A percentile compares a stretch with the other conserved stretches of the same genome.
These are phyloP conservation scores for Suillus sp. DNA, from an alignment of 768 basidiomycete species.

Conservation along the genomic window DNA sequence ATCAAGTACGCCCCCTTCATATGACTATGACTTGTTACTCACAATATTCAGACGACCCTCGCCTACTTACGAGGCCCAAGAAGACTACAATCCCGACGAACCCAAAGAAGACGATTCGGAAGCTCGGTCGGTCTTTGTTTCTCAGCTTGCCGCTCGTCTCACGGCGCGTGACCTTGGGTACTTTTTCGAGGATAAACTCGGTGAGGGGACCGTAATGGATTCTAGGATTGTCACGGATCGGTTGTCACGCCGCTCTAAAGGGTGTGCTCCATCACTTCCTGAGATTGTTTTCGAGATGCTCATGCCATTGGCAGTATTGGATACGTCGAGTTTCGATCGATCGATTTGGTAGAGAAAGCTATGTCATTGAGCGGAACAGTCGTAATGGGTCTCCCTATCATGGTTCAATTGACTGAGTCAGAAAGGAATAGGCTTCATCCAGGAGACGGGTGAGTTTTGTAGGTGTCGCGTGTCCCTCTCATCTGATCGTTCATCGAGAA, in stretches of 20 bases:
- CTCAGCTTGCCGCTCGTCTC: slow-evolving; percentile 94
- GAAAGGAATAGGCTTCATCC: slow-evolving; percentile 90
- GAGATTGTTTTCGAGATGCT: slow-evolving; percentile 3
- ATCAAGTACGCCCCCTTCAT: slow-evolving; percentile 42
- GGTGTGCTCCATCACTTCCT: slow-evolving; percentile 52
- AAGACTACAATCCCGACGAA: slow-evolving; percentile 81
- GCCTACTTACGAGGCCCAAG: slow-evolving; percentile 70
- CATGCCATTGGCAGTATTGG: slow-evolving; percentile 67
- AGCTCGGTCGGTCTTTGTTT: slow-evolving; percentile 97
- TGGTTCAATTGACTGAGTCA: slow-evolving; percentile 95
- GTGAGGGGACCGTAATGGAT: slow-evolving; percentile 92
- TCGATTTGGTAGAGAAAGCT: slow-evolving; percentile 91
- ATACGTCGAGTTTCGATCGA: slow-evolving; percentile 93
- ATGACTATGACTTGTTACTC: slow-evolving; percentile 16
- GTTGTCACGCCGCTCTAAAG: slow-evolving; percentile 95
- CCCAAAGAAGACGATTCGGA: slow-evolving; percentile 96
- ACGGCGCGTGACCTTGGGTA: slow-evolving; percentile 97
- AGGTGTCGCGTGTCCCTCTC: slow-evolving; percentile 12
- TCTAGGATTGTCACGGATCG: slow-evolving; percentile 96
- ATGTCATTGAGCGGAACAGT: slow-evolving; percentile 89
- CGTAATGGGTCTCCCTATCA: slow-evolving; percentile 97
- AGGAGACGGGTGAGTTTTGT: slow-evolving; percentile 72
- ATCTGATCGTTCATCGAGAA: slow-evolving; percentile 43
- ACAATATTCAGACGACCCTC: slow-evolving; percentile 58
- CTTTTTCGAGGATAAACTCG: slow-evolving; percentile 98